Conservation (phyloP, 495 filamentous ascomycete genomes). For the Penicillium dipodomyicola region DNA sequence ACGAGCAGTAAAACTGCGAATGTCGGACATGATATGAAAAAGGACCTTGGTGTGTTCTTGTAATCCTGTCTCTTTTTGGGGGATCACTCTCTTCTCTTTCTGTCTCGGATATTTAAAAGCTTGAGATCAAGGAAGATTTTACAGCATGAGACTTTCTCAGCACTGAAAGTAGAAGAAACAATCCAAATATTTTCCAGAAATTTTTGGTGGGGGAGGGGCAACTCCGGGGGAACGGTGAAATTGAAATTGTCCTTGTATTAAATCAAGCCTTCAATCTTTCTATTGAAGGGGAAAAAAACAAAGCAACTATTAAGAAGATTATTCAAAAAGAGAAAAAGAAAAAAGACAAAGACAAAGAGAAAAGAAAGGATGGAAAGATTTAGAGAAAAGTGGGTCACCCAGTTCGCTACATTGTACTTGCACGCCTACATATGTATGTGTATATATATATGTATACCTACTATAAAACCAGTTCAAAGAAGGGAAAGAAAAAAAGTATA, state of each 20-base stretch:
- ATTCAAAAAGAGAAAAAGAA: not conserved
- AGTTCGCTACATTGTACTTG: no score
- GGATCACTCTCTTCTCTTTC: not conserved
- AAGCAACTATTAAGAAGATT: not conserved
- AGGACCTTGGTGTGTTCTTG: not conserved
- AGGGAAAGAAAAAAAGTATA: not conserved
- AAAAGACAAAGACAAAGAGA: not conserved
- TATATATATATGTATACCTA: not conserved
- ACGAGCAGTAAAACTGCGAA: conserved; percentile 52
- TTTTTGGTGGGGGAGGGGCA: conserved; percentile 5
- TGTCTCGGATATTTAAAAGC: not conserved
- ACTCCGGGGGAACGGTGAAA: not conserved
- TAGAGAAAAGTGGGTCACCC: not conserved
- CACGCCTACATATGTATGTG: not conserved
- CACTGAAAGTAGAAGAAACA: no score
- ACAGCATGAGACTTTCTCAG: not conserved
- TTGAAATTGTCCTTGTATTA: no score
- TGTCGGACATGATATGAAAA: conserved; percentile 34
- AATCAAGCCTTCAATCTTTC: no score
- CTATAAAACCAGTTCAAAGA: not conserved
- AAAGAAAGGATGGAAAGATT: not conserved
- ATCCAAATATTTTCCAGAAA: not conserved
- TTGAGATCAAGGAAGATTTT: not conserved
- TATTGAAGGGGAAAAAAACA: not conserved
- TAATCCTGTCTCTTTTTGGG: not conserved